A percentile compares a stretch with the other conserved stretches of the same genome.
These are phyloP conservation scores for Ramularia endophylla DNA, from an alignment of 2,329 filamentous ascomycete species.

Conservation along the genomic window DNA sequence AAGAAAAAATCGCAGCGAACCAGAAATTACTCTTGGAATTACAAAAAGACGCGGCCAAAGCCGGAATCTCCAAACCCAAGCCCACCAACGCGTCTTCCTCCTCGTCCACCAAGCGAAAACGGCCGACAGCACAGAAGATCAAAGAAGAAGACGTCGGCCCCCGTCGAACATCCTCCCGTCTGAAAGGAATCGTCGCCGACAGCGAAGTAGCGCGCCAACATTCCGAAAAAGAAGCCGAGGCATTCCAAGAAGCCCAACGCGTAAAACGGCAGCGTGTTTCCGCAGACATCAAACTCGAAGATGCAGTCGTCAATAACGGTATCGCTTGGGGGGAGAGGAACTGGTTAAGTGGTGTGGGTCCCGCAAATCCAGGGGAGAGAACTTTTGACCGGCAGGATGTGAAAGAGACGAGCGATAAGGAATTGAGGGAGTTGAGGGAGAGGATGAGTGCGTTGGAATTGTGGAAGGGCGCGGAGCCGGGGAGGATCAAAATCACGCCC, in stretches of 20 bases:
- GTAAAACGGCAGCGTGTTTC: slow-evolving; percentile 60
- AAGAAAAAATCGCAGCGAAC: slow-evolving; percentile 82
- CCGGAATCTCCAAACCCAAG: slow-evolving; percentile 56
- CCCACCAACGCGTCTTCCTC: slow-evolving; percentile 37
- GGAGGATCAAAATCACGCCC: slow-evolving; percentile 83
- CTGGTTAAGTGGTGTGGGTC: slow-evolving; percentile 61
- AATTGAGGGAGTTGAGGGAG: slow-evolving; percentile 64
- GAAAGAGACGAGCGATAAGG: slow-evolving; percentile 69
- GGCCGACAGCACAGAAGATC: slow-evolving; percentile 39
- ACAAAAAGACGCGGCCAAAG: slow-evolving; percentile 59
- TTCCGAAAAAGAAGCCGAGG: slow-evolving; percentile 57
- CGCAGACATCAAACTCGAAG: slow-evolving; percentile 63
- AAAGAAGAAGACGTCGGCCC: slow-evolving; percentile 48
- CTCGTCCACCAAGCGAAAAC: slow-evolving; percentile 35
- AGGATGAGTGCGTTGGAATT: slow-evolving; percentile 71
- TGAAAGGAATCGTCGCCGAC: slow-evolving; percentile 59
- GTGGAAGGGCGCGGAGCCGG: slow-evolving; percentile 79
- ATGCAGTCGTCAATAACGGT: slow-evolving; percentile 72
- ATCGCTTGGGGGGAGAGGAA: slow-evolving; percentile 63
- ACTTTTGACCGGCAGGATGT: slow-evolving; percentile 85
- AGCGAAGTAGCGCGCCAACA: slow-evolving; percentile 64
- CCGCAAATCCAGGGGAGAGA: slow-evolving; percentile 70
- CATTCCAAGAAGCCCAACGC: slow-evolving; percentile 50
- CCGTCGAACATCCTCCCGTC: slow-evolving; percentile 55
- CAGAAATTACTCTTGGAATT: slow-evolving; percentile 76